Evolutionary conservation across 495 filamentous ascomycete species (phyloP), one percentile per base, ranked within the genome.

Genomic region (Talaromyces ruber): DNA sequence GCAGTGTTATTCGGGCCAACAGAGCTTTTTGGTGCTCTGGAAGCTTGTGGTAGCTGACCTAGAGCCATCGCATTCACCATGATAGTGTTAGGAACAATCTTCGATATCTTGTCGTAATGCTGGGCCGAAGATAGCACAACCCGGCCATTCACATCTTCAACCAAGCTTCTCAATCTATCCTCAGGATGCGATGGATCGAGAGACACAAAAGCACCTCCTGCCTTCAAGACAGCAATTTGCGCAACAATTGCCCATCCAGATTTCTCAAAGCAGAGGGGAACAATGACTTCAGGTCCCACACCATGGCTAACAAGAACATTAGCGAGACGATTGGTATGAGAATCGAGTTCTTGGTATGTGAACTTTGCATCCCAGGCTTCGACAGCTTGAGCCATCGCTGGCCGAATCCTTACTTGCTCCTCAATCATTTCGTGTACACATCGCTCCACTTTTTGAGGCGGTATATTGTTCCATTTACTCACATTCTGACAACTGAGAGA

Each of bases 241-340:
- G 82, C 70, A 28, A 87, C 72, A 6, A 82, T 62, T 12, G 77
- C 74, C 82, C 81, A 86, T 0, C 72, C 73, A 0, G 81, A 83
- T 64, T 85, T 86, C 30, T 85, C 81, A 26, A 86, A 85, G 45
- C 71, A 84, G 1, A 87, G 56, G 4, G 81, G 80, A 11, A 88
- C 81, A 16, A 81, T 68, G 0, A 64, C 64, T 54, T 80, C 78
- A 0, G 72, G 71, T 12, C 63, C 68, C 16, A 84, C 70, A 21
- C 82, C 83, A 4, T 81, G 62, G 21, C 67, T 45, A 9, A 70
- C 68, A 3, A 81, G 67, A 26, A 75, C 61, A 3, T 67, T 63
- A 1, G 78, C 73, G 3, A 82, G 64, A 6, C 67, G 65, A 11
- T 56, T 69, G 16, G 81, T 70, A 4, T 73, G 60, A 6, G 63